Base-by-base conservation (phyloP, 306 rosid genomes). In the Dryas drummondii region DNA sequence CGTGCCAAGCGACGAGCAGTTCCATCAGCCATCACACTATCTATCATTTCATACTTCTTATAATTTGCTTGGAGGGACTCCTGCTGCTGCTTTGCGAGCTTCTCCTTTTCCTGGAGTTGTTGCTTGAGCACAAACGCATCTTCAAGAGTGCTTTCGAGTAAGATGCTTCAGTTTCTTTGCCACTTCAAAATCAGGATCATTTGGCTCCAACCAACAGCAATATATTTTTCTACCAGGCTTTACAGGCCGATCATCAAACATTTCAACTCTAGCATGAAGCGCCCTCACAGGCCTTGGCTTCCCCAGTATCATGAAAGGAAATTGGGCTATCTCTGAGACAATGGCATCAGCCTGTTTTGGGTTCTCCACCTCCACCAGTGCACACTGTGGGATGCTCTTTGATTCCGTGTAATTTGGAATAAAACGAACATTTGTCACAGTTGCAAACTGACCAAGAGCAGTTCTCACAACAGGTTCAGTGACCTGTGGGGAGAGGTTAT, bases 241-340 rank as follows among this genome's bases (percentile, higher is more conserved):
- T 11, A 6, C 12, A 7, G 93, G 97, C 46, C 81, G 84, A 79
- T 88, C 97, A 65, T 85, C 89, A 68, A 91, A 94, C 98, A 94
- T 90, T 59, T 87, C 93, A 9, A 15, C 76, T 67, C 58, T 79
- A 9, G 92, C 89, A 63, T 49, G 84, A 54, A 62, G 75, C 6
- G 91, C 93, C 81, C 91, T 88, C 66, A 86, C 91, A 0, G 96
- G 97, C 53, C 98, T 85, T 32, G 96, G 98, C 93, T 88, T 87
- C 80, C 98, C 98, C 46, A 87, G 76, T 77, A 94, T 87, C 98
- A 94, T 91, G 84, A 94, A 94, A 16, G 89, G 89, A 75, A 69
- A 78, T 19, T 84, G 80, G 0, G 58, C 6, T 17, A 81, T 19
- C 83, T 74, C 79, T 1, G 82, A 62, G 60, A 82, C 26, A 50